These are phyloP conservation scores for Nadsonia commutata DNA, from an alignment of 1,139 yeast genomes.

Conservation along the genomic window DNA sequence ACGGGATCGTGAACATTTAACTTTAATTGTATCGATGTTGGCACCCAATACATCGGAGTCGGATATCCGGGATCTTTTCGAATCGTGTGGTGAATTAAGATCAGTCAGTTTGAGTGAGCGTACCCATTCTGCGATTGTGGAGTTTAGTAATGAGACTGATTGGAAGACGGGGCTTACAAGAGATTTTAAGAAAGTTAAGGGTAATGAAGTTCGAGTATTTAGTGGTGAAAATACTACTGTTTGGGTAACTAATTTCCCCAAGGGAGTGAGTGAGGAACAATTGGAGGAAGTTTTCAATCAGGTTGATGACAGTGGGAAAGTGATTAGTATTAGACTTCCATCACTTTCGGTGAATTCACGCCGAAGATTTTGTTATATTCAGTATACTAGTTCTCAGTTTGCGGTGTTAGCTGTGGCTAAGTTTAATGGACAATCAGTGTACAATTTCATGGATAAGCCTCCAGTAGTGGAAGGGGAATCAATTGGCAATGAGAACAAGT, in stretches of 20 bases:
- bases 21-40: slow-evolving; percentile 34
- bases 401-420: slow-evolving; percentile 35
- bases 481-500: slow-evolving; percentile 16
- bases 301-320: slow-evolving; percentile 24
- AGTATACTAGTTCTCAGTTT: slow-evolving; percentile 30
- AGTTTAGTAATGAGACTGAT: slow-evolving; percentile 36
- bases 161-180: slow-evolving; percentile 49
- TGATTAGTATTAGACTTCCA: slow-evolving; percentile 52
- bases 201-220: slow-evolving; percentile 31
- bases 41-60: slow-evolving; percentile 22
- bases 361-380: slow-evolving; percentile 68
- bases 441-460: slow-evolving; percentile 11
- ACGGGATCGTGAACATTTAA: slow-evolving; percentile 43
- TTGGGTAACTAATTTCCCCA: slow-evolving; percentile 66
- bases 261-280: slow-evolving; percentile 30
- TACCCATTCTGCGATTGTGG: slow-evolving; percentile 24
- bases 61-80: slow-evolving; percentile 31
- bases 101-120: slow-evolving; percentile 17
- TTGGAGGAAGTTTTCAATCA: slow-evolving; percentile 30
- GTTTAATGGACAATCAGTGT: slow-evolving; percentile 29
- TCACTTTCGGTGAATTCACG: slow-evolving; percentile 40
- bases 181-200: slow-evolving; percentile 34
- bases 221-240: slow-evolving; percentile 34
- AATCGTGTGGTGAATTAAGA: slow-evolving; percentile 46
- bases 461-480: slow-evolving; percentile 6